Percentiles rank a stretch among this genome's conserved stretches.
These are phyloP conservation scores for Pistacia atlantica DNA, from an alignment of 345 rosid genomes.

Conservation along the genomic window DNA sequence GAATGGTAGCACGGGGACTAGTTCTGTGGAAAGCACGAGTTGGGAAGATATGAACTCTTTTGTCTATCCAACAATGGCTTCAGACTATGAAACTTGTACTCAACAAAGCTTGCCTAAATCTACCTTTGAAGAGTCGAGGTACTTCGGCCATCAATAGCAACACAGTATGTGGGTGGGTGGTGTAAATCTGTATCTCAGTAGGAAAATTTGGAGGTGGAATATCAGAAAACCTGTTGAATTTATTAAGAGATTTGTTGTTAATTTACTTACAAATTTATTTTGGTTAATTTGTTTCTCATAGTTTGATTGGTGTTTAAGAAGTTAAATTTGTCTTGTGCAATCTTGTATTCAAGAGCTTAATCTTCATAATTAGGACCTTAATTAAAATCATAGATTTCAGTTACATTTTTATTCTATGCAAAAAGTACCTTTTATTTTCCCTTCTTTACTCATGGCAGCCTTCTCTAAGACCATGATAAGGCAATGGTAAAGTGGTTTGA, in stretches of 20 bases:
- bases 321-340: background rate
- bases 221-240: conserved; percentile 18
- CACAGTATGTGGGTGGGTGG: conserved; percentile 2
- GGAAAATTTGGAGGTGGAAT: conserved; percentile 20
- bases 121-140: conserved; percentile 40
- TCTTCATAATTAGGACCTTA: background rate
- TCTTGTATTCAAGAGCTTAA: background rate
- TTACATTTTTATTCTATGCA: background rate
- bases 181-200: conserved; percentile 31
- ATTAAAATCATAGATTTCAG: background rate
- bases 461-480: background rate
- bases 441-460: conserved; percentile 15
- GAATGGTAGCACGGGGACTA: conserved; percentile 39
- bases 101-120: conserved; percentile 32
- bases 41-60: conserved; percentile 59
- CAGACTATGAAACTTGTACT: conserved; percentile 31
- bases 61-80: conserved; percentile 39
- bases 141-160: conserved; percentile 41
- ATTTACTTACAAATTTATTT: background rate
- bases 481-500: conserved; percentile 24
- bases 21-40: conserved; percentile 55
- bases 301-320: background rate
- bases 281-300: background rate
- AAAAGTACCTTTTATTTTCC: conserved; percentile 5
- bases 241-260: conserved; percentile 25